These are phyloP conservation scores for Westerdykella sp. DNA, from an alignment of 2,329 filamentous ascomycete species.

Conservation along the genomic window DNA sequence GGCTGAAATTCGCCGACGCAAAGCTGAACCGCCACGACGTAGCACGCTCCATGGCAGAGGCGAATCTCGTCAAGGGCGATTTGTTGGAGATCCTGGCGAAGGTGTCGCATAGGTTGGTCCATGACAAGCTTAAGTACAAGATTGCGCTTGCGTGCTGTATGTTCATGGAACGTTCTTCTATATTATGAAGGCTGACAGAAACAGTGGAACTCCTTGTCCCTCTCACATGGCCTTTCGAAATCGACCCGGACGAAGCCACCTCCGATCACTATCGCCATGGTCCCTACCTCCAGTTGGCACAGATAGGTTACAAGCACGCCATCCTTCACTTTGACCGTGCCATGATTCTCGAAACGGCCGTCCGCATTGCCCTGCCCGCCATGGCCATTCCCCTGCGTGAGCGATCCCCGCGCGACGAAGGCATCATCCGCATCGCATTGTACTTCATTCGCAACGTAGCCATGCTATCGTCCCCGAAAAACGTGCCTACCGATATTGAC, in stretches of 20 bases:
- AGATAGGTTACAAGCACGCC: constrained; percentile 82
- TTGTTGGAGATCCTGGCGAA: constrained; percentile 79
- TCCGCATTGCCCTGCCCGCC: constrained; percentile 74
- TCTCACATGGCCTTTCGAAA: constrained; percentile 88
- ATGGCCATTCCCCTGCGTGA: constrained; percentile 76
- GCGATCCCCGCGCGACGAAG: constrained; percentile 72
- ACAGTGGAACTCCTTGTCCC: constrained; percentile 80
- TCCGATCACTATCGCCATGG: constrained; percentile 89
- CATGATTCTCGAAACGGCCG: constrained; percentile 70
- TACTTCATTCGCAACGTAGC: constrained; percentile 86
- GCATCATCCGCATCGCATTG: constrained; percentile 83
- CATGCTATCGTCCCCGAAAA: constrained; percentile 69
- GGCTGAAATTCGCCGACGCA: constrained; percentile 91
- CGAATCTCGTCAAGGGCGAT: constrained; percentile 86
- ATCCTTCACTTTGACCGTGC: constrained; percentile 77
- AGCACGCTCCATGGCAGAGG: constrained; percentile 82
- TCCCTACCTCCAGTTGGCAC: constrained; percentile 80
- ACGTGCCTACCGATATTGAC: constrained; percentile 73
- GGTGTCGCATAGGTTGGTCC: constrained; percentile 62
- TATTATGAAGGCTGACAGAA: constrained; percentile 12
- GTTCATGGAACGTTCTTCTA: constrained; percentile 8
- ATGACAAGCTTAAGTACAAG: constrained; percentile 69
- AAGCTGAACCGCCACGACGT: constrained; percentile 93
- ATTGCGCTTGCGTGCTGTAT: constrained; percentile 71
- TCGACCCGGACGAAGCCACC: constrained; percentile 73